phyloP scores from a whole-genome alignment of 441 rosid species.

The Flueggea neowawraea region DNA sequence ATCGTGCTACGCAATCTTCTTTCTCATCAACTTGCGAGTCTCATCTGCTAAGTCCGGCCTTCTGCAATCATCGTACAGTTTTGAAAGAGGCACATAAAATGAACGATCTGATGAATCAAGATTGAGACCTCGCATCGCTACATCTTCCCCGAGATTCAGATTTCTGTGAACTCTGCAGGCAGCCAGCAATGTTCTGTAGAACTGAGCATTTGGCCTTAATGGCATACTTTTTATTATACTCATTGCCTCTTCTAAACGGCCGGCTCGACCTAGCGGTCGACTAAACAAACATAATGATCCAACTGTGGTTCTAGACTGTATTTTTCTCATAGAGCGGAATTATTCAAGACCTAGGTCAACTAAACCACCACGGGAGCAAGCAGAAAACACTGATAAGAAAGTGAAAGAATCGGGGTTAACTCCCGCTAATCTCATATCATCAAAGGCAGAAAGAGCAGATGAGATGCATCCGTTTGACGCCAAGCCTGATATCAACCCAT shows the following conservation, averaged over 20 bases:
- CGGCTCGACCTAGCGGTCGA: constrained; percentile 28
- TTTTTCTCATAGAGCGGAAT: constrained; percentile 23
- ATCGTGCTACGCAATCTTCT: constrained; percentile 1
- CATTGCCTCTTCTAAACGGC: constrained; percentile 24
- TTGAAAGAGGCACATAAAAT: constrained; percentile 47
- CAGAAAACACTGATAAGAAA: constrained; percentile 19
- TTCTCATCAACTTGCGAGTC: constrained; percentile 30
- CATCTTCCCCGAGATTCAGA: constrained; percentile 59
- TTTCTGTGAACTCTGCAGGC: constrained; percentile 33
- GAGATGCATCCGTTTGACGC: constrained; percentile 19
- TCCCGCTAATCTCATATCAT: constrained; percentile 23
- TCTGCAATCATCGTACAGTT: constrained; percentile 36
- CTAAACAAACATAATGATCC: constrained; percentile 24
- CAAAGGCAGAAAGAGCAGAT: constrained; percentile 24
- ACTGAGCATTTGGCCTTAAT: constrained; percentile 13
- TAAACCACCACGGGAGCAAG: constrained; percentile 29
- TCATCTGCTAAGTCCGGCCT: constrained; percentile 35
- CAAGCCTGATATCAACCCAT: constrained; percentile 22
- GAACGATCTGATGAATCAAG: constrained; percentile 47
- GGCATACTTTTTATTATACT: constrained; percentile 24
- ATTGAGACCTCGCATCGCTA: constrained; percentile 56
- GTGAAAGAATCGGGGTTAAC: constrained; percentile 24
- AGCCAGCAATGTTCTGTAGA: constrained; percentile 25
- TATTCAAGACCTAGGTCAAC: constrained; percentile 20
- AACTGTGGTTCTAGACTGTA: constrained; percentile 13